Conservation (phyloP, 768 basidiomycete species). For the Zangia roseola region DNA sequence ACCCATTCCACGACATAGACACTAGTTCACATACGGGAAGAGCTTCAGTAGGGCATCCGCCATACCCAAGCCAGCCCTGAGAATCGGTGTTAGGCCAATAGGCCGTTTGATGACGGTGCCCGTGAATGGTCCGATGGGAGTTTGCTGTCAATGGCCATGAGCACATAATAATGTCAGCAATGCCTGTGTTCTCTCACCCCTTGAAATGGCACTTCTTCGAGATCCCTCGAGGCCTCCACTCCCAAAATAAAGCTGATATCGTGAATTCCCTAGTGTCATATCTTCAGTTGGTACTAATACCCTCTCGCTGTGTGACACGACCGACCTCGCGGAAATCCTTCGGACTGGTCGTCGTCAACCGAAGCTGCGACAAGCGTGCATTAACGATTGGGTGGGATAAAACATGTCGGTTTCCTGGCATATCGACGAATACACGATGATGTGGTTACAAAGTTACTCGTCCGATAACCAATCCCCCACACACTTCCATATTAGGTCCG, state of each 20-base stretch:
- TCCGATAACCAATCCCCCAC: neutral
- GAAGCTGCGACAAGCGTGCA: conserved; percentile 68
- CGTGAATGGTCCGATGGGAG: conserved; percentile 77
- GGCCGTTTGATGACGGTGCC: conserved; percentile 74
- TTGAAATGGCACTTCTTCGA: conserved; percentile 60
- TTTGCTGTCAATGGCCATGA: conserved; percentile 45
- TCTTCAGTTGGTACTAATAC: conserved; percentile 1
- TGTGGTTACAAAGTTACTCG: neutral
- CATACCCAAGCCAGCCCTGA: conserved; percentile 94
- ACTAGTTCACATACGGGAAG: conserved; percentile 64
- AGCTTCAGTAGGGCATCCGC: conserved; percentile 80
- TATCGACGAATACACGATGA: conserved; percentile 12
- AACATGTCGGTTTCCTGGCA: conserved; percentile 45
- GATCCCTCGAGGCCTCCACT: conserved; percentile 73
- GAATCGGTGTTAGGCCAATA: conserved; percentile 86
- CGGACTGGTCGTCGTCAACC: conserved; percentile 55
- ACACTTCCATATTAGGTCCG: neutral
- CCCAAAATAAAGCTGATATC: conserved; percentile 76
- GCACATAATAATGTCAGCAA: neutral
- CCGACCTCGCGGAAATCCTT: conserved; percentile 80
- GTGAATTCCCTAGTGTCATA: conserved; percentile 63
- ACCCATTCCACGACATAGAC: neutral
- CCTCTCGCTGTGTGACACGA: neutral
- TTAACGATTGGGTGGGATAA: conserved; percentile 73
- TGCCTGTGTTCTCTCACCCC: conserved; percentile 48